These are phyloP conservation scores for Onygena corvina DNA, from an alignment of 2,329 filamentous ascomycete species.

Conservation along the genomic window DNA sequence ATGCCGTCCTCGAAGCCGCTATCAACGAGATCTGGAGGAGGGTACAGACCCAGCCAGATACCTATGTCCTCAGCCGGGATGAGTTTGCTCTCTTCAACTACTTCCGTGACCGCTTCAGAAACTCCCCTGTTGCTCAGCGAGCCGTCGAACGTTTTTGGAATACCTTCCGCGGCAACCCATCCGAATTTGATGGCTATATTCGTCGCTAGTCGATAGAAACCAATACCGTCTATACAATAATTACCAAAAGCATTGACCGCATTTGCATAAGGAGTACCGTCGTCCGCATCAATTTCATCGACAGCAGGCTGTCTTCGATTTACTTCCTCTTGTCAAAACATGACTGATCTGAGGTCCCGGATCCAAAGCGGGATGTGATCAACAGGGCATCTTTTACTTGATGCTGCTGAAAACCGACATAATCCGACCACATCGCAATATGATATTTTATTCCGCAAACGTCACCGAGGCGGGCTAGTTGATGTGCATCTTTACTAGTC, in stretches of 20 bases:
- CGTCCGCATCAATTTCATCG: neutral
- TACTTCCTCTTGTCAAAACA: neutral
- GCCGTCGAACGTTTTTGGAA: conserved; percentile 49
- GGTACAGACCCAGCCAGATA: conserved; percentile 49
- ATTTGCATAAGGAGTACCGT: neutral
- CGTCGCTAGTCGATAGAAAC: neutral
- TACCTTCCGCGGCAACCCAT: conserved; percentile 22
- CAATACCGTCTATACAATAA: neutral
- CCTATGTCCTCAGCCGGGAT: conserved; percentile 62
- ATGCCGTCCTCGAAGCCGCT: conserved; percentile 52
- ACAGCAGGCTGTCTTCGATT: neutral
- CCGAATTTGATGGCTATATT: conserved; percentile 19
- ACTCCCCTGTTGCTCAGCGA: conserved; percentile 38
- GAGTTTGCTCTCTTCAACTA: conserved; percentile 85
- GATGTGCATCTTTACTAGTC: too few relatives aligned
- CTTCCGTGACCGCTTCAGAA: conserved; percentile 56
- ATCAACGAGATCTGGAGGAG: conserved; percentile 55
- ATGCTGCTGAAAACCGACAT: too few relatives aligned
- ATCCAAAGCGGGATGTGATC: neutral
- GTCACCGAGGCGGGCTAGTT: too few relatives aligned
- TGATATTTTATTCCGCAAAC: too few relatives aligned
- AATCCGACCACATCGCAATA: too few relatives aligned
- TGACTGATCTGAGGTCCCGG: neutral
- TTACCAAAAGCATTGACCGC: neutral
- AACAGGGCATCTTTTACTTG: neutral